Evolutionary conservation across 129 eudicot species (phyloP), one percentile per base, ranked within the genome.

Genomic region (Mikania micrantha): DNA sequence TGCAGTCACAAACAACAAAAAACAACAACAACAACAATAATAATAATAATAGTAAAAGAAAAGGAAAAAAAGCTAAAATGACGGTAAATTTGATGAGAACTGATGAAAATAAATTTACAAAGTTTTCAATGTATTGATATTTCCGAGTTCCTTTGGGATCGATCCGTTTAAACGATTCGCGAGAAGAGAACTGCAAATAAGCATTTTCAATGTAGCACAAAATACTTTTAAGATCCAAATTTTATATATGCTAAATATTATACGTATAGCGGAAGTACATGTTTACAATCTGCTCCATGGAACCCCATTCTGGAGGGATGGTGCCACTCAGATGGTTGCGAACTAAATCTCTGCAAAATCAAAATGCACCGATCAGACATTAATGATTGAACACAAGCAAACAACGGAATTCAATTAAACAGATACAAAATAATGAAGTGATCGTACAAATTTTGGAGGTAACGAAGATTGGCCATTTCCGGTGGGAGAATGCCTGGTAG

Each of bases 221-320:
- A 28, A 27, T 29, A 42, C 48, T 9, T n/a, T 56, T 1, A 17
- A 58, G 34, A 20, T 27, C 17, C 19, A 6, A 64, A 61, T 40
- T 8, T 0, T 13, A 25, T 3, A 49, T 17, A 49, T 32, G 41
- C 4, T 56, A 9, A 40, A 38, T 31, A 58, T 20, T 16, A 70
- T 56, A 16, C 16, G 10, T 8, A 28, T 5, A 22, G 31, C 29
- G 25, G 1, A 44, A 70, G 16, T 68, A 87, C 95, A 88, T 67
- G 58, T 62, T 80, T 22, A 61, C 44, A 25, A 88, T 8, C 11
- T 19, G 85, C 50, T 71, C 66, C 82, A 81, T 79, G 74, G 92
- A 81, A 44, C 88, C 90, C 86, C 92, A 85, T 86, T 74, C 78
- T 58, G 45, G 74, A 28, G 94, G 96, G 67, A 90, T 79, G 19